Percentiles rank a stretch among this genome's conserved stretches.
Conservation (phyloP, 2,329 filamentous ascomycete species). For the Colletotrichum cordylinicola region DNA sequence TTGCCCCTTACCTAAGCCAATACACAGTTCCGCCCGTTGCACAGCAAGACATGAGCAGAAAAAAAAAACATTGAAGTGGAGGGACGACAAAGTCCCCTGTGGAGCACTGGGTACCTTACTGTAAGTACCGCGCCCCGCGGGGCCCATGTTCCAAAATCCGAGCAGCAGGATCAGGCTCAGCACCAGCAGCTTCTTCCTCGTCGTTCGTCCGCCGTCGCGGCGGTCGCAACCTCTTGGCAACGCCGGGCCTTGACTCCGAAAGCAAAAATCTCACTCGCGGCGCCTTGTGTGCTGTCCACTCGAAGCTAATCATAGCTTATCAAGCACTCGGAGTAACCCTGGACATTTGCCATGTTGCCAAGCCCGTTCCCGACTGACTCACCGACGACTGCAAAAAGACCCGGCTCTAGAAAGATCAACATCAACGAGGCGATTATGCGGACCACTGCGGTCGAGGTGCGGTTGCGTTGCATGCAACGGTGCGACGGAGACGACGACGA, state of each 20-base stretch:
- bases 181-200: not conserved
- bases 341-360: not conserved
- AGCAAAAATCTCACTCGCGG: not conserved
- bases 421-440: not conserved
- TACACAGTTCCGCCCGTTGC: not conserved
- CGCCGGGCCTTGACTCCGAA: not conserved
- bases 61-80: not conserved
- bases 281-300: not conserved
- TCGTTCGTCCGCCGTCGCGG: slow-evolving; percentile 8
- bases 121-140: not conserved
- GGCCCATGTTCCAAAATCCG: not conserved
- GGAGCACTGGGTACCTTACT: not conserved
- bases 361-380: not conserved
- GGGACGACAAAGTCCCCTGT: not conserved
- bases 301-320: not conserved
- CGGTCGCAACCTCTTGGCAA: not conserved
- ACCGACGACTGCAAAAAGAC: not conserved
- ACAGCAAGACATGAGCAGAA: not conserved
- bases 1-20: not conserved
- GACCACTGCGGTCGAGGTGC: not conserved
- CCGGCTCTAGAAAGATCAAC: not conserved
- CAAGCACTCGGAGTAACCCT: not conserved
- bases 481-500: not conserved
- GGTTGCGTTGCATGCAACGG: not conserved
- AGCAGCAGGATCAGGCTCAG: not conserved